Evolutionary conservation across 768 basidiomycete genomes (phyloP), one percentile per base, ranked within the genome.

Genomic region (Hysterangium stoloniferum): DNA sequence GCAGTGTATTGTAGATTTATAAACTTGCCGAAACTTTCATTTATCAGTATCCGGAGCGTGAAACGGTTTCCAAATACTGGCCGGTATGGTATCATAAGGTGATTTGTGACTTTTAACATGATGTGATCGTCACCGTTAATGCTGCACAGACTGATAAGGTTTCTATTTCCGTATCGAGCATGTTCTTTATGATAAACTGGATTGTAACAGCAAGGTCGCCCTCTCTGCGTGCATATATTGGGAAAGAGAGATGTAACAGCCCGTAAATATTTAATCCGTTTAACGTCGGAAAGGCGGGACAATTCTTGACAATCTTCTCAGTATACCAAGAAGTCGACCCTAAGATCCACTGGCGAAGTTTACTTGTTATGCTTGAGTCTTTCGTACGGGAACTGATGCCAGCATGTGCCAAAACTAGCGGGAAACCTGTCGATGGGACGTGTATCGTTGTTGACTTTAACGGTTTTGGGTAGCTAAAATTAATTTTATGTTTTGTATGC

Each of bases 1-100:
- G 40, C 42, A 1, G 22, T 34, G 2, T 12, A 11, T 28, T 41
- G n/a, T 3, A 37, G 20, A 37, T 20, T n/a, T n/a, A n/a, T 20
- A 7, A n/a, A 43, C 4, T 28, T 35, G 3, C 4, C 9, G 2
- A 45, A 25, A 37, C 27, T 20, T 45, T 17, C 6, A 25, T 49
- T 37, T 19, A 29, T 6, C 45, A 87, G 85, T 87, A 80, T 57
- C 82, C 82, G 1, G 81, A 79, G 54, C 77, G 84, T 37, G 72
- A 78, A 45, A 72, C 74, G 1, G 77, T 87, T 7, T 85, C 85
- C 56, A 76, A 82, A 45, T 80, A 76, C 55, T 87, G 85, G 84
- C 83, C 84, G 3, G 76, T 86, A 71, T 86, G 76, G 56, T 86
- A 84, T 57, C 85, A 87, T 63, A 86, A 86, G 69, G 83, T 78